Evolutionary conservation across 805 yeast species (phyloP), one percentile per base, ranked within the genome.

Genomic region (Candida wancherniae): DNA sequence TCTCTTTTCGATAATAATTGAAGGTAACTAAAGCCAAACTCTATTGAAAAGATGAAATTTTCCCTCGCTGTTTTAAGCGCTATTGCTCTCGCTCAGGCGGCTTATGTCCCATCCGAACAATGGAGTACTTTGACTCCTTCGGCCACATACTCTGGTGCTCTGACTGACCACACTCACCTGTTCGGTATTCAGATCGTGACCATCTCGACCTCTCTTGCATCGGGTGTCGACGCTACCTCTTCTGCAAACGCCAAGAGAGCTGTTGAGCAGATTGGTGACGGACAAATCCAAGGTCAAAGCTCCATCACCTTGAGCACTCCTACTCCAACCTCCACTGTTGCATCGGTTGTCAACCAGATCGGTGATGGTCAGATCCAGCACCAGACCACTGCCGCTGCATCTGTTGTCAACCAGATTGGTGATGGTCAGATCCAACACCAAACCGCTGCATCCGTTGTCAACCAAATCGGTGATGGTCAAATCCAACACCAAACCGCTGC

Each of bases 71-170:
- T 34, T 15, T 33, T 38, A 20, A 60, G 74, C 43, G 51, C 75
- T 24, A 67, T 70, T 32, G 54, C 74, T n/a, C 37, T 66, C 11
- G 66, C 78, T 19, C 31, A 68, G 30, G 80, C 82, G 30, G 84
- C 84, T 36, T 72, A 72, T 45, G 73, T 76, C 44, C 83, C 82
- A 40, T 57, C 77, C 32, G 80, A 74, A 38, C 77, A 80, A 47
- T 81, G 83, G 83, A 58, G 81, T 33, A 77, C 86, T 33, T 68
- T 82, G 57, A 80, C 87, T 22, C 88, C 92, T 45, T 73, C 71
- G 28, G 55, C 74, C 6, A 50, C 69, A 27, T 67, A 69, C 38
- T 44, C 74, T 8, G 76, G 77, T 49, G 80, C 76, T 39, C 45
- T 69, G 29, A 73, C 84, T 28, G 75, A 75, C 47, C 73, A 72